phyloP scores from a whole-genome alignment of 2,329 filamentous ascomycete genomes.

The Cadophora sp. region DNA sequence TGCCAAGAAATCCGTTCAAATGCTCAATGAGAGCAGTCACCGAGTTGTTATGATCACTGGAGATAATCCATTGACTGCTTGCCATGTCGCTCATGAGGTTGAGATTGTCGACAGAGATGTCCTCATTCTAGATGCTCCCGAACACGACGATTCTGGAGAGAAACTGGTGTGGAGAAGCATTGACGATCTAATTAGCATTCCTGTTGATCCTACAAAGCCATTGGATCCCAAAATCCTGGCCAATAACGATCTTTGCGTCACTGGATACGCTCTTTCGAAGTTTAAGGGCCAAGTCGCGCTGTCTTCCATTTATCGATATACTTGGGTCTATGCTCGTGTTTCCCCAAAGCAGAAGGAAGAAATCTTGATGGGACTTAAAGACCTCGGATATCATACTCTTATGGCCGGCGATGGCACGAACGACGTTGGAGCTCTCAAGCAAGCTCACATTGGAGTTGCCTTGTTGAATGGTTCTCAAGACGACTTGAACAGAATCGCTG shows the following conservation, averaged over 20 bases:
- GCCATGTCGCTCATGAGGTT: constrained; percentile 93
- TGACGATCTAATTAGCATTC: constrained; percentile 85
- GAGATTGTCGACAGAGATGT: constrained; percentile 98
- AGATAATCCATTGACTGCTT: constrained; percentile 95
- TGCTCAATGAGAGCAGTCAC: constrained; percentile 99
- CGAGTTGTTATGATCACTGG: constrained; percentile 99
- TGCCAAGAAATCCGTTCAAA: constrained; percentile 89
- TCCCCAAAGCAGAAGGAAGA: constrained; percentile 99
- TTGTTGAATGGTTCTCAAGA: constrained; percentile 93
- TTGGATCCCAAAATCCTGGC: constrained; percentile 82
- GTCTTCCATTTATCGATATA: constrained; percentile 79
- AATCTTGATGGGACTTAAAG: constrained; percentile 94
- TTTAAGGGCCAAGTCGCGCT: constrained; percentile 84
- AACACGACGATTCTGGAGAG: constrained; percentile 81
- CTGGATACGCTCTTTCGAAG: constrained; percentile 89
- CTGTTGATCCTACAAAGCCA: constrained; percentile 82
- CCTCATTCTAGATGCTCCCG: constrained; percentile 92
- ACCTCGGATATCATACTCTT: constrained; percentile 95
- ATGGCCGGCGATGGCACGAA: constrained; percentile 99
- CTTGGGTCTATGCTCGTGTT: constrained; percentile 98
- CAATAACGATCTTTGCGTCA: constrained; percentile 92
- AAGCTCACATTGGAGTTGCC: constrained; percentile 96
- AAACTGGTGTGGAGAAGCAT: constrained; percentile 93
- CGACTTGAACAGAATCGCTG: constrained; percentile 88
- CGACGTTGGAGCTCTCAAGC: constrained; percentile 96